These are phyloP conservation scores for Fusarium hainanense DNA, from an alignment of 2,329 filamentous ascomycete species.

Conservation along the genomic window DNA sequence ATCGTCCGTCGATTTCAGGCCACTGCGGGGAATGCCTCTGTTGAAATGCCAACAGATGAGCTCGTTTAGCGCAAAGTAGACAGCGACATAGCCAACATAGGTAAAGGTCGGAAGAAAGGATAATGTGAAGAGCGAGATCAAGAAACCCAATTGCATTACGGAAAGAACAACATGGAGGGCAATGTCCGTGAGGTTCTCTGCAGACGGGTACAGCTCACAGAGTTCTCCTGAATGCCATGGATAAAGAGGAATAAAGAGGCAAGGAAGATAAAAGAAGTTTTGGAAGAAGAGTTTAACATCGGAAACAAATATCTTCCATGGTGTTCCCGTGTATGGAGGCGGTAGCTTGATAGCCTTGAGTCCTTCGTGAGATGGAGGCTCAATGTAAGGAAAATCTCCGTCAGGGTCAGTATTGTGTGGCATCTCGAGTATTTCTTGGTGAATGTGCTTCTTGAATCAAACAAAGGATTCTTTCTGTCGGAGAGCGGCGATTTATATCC, in stretches of 20 bases:
- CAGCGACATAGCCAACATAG: constrained; percentile 4
- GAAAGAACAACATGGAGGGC: constrained; percentile 9
- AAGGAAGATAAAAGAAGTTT: constrained; percentile 13
- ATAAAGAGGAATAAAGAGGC: constrained; percentile 12
- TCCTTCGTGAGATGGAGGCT: constrained; percentile 11
- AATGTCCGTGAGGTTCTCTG: constrained; percentile 11
- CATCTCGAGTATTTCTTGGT: neutral
- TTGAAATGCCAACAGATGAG: constrained; percentile 28
- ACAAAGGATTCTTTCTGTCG: neutral
- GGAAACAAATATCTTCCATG: constrained; percentile 4
- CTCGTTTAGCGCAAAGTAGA: neutral
- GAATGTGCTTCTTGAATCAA: neutral
- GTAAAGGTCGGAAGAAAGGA: neutral
- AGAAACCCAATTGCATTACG: constrained; percentile 5
- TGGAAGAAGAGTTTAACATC: constrained; percentile 19
- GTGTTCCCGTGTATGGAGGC: constrained; percentile 27
- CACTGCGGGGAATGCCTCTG: constrained; percentile 7
- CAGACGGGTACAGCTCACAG: constrained; percentile 20
- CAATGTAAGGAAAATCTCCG: constrained; percentile 8
- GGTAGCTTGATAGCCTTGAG: constrained; percentile 6
- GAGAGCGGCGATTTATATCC: neutral
- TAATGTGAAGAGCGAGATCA: constrained; percentile 10
- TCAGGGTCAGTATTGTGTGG: neutral
- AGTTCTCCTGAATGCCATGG: constrained; percentile 4
- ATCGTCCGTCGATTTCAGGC: constrained; percentile 22